These are phyloP conservation scores for Botrytis aclada DNA, from an alignment of 2,329 filamentous ascomycete genomes.

Conservation along the genomic window DNA sequence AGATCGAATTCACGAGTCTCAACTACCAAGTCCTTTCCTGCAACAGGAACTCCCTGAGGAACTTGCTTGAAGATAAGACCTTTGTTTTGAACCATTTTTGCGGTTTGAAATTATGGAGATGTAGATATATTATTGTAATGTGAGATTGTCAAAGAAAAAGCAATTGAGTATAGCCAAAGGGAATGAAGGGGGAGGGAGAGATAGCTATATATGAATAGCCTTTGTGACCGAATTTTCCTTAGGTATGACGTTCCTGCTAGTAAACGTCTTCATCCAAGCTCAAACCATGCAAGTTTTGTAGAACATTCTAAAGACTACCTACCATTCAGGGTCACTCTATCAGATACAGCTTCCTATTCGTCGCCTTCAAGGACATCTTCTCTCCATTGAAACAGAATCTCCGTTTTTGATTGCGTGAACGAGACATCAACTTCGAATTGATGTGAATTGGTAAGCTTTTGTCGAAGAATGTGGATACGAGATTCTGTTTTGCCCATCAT, in stretches of 20 bases:
- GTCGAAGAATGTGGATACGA: constrained; percentile 7
- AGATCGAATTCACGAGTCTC: constrained; percentile 68
- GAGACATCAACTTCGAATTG: neutral
- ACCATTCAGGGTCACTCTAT: neutral
- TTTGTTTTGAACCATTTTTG: constrained; percentile 61
- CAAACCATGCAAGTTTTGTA: neutral
- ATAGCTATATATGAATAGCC: neutral
- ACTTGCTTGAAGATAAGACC: constrained; percentile 69
- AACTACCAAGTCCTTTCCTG: constrained; percentile 66
- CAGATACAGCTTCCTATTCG: neutral
- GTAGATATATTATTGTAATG: neutral
- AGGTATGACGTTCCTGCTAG: constrained; percentile 8
- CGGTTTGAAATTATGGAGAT: constrained; percentile 8
- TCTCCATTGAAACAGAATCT: constrained; percentile 12
- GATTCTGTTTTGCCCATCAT: neutral
- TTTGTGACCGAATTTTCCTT: neutral
- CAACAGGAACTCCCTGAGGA: constrained; percentile 63
- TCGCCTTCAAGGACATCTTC: neutral
- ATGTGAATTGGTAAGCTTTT: constrained; percentile 16
- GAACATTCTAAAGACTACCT: neutral
- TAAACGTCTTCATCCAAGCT: constrained; percentile 11
- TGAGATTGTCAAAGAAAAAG: neutral
- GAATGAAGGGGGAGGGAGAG: neutral
- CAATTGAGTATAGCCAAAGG: constrained; percentile 1
- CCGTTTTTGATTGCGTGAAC: neutral